These are phyloP conservation scores for Penicillium roqueforti DNA, from an alignment of 495 filamentous ascomycete species.

Conservation along the genomic window DNA sequence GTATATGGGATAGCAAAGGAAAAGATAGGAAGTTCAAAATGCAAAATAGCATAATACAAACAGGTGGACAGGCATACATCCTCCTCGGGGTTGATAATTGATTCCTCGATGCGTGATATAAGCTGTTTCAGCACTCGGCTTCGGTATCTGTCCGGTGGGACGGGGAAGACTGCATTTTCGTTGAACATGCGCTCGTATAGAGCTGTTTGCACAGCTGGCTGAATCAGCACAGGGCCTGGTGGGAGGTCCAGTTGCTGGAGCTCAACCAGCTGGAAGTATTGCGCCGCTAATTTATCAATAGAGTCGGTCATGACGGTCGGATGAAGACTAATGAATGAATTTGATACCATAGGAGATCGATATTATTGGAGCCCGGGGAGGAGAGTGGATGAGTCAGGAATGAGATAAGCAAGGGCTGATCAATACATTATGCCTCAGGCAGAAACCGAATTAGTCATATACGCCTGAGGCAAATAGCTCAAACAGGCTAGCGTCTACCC, in stretches of 20 bases:
- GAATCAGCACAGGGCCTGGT: conserved; percentile 45
- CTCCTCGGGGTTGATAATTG: conserved; percentile 70
- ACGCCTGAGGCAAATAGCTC: conserved; percentile 1
- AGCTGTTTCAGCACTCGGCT: conserved; percentile 69
- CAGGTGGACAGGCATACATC: conserved; percentile 59
- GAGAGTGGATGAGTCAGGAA: neutral
- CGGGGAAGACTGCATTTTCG: conserved; percentile 42
- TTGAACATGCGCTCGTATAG: conserved; percentile 64
- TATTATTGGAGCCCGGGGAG: conserved; percentile 4
- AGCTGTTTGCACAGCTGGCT: conserved; percentile 52
- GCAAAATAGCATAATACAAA: neutral
- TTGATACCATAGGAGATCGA: conserved; percentile 5
- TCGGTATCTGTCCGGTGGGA: conserved; percentile 64
- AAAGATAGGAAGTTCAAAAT: conserved; percentile 1
- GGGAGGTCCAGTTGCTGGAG: conserved; percentile 55
- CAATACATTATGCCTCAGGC: neutral
- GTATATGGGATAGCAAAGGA: conserved; percentile 2
- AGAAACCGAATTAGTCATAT: neutral
- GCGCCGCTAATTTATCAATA: conserved; percentile 36
- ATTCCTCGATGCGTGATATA: conserved; percentile 57
- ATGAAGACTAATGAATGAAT: conserved; percentile 3
- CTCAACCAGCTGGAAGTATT: conserved; percentile 67
- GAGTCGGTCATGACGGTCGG: conserved; percentile 12
- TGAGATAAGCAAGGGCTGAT: conserved; percentile 5
- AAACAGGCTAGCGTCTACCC: conserved; percentile 28